These are phyloP conservation scores for Hebeloma cylindrosporum DNA, from an alignment of 768 basidiomycete genomes.

Conservation along the genomic window DNA sequence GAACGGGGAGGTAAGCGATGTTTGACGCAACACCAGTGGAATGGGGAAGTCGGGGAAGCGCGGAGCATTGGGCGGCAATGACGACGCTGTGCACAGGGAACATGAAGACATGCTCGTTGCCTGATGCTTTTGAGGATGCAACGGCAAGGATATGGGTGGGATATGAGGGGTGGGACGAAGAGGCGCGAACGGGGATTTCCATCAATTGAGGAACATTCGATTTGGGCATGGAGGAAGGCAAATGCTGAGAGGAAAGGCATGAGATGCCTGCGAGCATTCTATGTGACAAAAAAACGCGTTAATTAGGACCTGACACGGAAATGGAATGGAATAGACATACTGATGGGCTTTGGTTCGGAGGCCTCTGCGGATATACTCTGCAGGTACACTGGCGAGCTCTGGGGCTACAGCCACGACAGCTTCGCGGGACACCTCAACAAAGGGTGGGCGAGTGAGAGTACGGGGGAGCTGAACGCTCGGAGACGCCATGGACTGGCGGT, in stretches of 20 bases:
- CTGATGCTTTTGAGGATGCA: constrained; percentile 44
- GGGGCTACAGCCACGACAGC: constrained; percentile 67
- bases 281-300: constrained; percentile 17
- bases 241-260: constrained; percentile 49
- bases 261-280: constrained; percentile 59
- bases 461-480: constrained; percentile 67
- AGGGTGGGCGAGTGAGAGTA: constrained; percentile 62
- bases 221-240: constrained; percentile 66
- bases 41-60: constrained; percentile 51
- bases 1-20: constrained; percentile 57
- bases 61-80: constrained; percentile 59
- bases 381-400: constrained; percentile 60
- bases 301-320: constrained; percentile 10
- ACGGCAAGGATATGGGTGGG: constrained; percentile 62
- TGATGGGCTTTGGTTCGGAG: constrained; percentile 47
- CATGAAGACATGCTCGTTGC: constrained; percentile 45
- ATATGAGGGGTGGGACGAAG: constrained; percentile 34
- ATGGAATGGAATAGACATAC: constrained; percentile 28
- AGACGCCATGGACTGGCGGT: constrained; percentile 29
- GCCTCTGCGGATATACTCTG: constrained; percentile 67
- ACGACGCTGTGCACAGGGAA: constrained; percentile 65
- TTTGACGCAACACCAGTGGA: constrained; percentile 30
- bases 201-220: constrained; percentile 64
- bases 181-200: constrained; percentile 40
- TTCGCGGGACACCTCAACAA: constrained; percentile 54